A percentile compares a stretch with the other conserved stretches of the same genome.
Evolutionary conservation across 1,139 yeast genomes (phyloP).

Genomic region (Suzukiozyma palmioleophila): DNA sequence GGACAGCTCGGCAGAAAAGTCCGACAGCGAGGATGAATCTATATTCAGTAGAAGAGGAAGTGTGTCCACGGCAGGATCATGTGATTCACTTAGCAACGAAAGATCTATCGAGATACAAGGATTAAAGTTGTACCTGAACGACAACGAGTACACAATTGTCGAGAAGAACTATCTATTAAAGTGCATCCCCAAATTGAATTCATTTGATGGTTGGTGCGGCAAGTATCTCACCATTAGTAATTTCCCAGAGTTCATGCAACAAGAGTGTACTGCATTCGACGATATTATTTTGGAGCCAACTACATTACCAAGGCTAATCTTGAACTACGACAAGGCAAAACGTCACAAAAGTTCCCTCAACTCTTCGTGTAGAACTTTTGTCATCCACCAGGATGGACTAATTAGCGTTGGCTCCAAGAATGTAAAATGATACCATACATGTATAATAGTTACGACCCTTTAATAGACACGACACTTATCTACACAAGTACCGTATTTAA

Average conservation of each 20-base stretch:
- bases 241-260: constrained; percentile 17
- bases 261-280: constrained; percentile 8
- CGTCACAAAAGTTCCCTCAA: not conserved
- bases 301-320: constrained; percentile 5
- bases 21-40: constrained; percentile 6
- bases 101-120: constrained; percentile 12
- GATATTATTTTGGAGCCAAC: constrained; percentile 10
- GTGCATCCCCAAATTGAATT: constrained; percentile 37
- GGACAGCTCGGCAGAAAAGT: not conserved
- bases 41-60: constrained; percentile 5
- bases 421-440: not conserved
- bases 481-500: too few relatives aligned
- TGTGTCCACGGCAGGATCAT: constrained; percentile 1
- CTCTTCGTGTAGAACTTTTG: not conserved
- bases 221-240: constrained; percentile 29
- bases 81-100: not conserved
- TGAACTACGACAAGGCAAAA: not conserved
- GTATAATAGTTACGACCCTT: not conserved
- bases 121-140: constrained; percentile 19
- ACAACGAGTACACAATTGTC: constrained; percentile 21
- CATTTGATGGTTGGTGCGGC: constrained; percentile 40
- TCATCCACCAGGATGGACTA: constrained; percentile 1
- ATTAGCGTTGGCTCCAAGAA: not conserved
- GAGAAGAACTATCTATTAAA: constrained; percentile 37
- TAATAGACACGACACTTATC: not conserved